A percentile compares a stretch with the other conserved stretches of the same genome.
Evolutionary conservation across 2,329 filamentous ascomycete genomes (phyloP).

Genomic region (Aspergillus sclerotialis): DNA sequence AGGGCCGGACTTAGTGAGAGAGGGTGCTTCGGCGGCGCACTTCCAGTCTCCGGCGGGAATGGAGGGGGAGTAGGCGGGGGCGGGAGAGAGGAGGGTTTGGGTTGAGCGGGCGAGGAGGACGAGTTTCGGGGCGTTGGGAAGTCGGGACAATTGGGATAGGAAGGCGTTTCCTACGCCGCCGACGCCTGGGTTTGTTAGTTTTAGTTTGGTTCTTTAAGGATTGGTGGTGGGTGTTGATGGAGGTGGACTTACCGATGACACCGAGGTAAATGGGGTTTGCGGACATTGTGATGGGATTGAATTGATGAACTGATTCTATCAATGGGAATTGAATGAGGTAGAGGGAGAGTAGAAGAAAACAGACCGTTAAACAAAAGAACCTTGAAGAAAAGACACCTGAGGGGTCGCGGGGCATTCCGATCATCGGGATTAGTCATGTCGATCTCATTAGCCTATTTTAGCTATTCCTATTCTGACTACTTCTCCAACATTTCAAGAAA

Average conservation of each 20-base stretch:
- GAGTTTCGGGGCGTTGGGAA: slow-evolving; percentile 64
- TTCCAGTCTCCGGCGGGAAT: slow-evolving; percentile 54
- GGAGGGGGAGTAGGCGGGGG: slow-evolving; percentile 60
- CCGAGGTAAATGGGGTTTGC: slow-evolving; percentile 34
- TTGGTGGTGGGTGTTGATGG: slow-evolving; percentile 2
- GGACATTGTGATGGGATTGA: too few relatives aligned
- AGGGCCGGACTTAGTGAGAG: slow-evolving; percentile 43
- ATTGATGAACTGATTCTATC: too few relatives aligned
- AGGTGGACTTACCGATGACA: slow-evolving; percentile 30
- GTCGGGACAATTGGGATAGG: slow-evolving; percentile 69
- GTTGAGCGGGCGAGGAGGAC: slow-evolving; percentile 81
- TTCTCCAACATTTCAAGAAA: too few relatives aligned
- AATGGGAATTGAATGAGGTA: too few relatives aligned
- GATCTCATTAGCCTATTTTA: too few relatives aligned
- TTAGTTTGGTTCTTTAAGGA: slow-evolving; percentile 1
- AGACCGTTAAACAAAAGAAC: too few relatives aligned
- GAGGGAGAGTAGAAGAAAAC: too few relatives aligned
- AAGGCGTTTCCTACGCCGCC: slow-evolving; percentile 92
- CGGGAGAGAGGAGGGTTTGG: slow-evolving; percentile 67
- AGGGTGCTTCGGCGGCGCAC: slow-evolving; percentile 52
- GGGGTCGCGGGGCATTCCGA: too few relatives aligned
- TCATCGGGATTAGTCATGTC: too few relatives aligned
- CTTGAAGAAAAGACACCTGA: too few relatives aligned
- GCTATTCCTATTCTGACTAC: too few relatives aligned
- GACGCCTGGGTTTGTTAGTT: slow-evolving; percentile 54